Evolutionary conservation across 2,329 filamentous ascomycete genomes (phyloP).

Genomic region (Emydomyces testavorans): DNA sequence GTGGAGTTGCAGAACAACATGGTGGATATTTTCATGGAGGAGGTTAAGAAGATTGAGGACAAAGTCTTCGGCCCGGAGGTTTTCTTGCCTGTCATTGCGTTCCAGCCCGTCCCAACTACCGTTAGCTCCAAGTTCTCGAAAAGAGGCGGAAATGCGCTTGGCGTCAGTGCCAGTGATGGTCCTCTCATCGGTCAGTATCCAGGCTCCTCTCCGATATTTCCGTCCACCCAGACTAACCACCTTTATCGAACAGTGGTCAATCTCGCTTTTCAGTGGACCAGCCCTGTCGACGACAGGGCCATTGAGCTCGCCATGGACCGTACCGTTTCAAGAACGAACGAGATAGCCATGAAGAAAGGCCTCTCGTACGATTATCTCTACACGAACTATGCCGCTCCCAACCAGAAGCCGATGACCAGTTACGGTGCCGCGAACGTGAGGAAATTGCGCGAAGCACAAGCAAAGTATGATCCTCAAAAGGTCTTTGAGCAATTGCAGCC

Average conservation of each 20-base stretch:
- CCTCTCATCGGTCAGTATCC: conserved; percentile 13
- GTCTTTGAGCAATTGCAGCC: conserved; percentile 28
- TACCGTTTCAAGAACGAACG: conserved; percentile 22
- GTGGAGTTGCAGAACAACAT: conserved; percentile 3
- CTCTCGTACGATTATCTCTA: conserved; percentile 20
- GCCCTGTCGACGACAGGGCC: conserved; percentile 24
- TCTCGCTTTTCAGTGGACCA: conserved; percentile 24
- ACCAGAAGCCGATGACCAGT: conserved; percentile 17
- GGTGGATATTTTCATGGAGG: conserved; percentile 7
- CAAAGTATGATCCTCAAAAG: conserved; percentile 17
- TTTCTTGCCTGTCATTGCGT: conserved; percentile 16
- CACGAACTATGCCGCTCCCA: conserved; percentile 19
- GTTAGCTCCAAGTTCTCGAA: conserved; percentile 15
- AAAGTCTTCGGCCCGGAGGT: conserved; percentile 1
- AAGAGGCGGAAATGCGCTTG: conserved; percentile 24
- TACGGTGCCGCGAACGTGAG: conserved; percentile 19
- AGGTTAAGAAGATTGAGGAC: not conserved
- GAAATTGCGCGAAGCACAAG: conserved; percentile 16
- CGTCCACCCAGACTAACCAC: not conserved
- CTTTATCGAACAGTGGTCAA: conserved; percentile 17
- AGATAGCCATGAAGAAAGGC: conserved; percentile 23
- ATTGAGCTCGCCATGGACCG: conserved; percentile 21
- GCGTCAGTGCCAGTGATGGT: conserved; percentile 16
- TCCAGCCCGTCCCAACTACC: conserved; percentile 20
- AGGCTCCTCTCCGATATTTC: not conserved